These are phyloP conservation scores for Raphanus hybrid DNA, from an alignment of 441 rosid species.

Conservation along the genomic window DNA sequence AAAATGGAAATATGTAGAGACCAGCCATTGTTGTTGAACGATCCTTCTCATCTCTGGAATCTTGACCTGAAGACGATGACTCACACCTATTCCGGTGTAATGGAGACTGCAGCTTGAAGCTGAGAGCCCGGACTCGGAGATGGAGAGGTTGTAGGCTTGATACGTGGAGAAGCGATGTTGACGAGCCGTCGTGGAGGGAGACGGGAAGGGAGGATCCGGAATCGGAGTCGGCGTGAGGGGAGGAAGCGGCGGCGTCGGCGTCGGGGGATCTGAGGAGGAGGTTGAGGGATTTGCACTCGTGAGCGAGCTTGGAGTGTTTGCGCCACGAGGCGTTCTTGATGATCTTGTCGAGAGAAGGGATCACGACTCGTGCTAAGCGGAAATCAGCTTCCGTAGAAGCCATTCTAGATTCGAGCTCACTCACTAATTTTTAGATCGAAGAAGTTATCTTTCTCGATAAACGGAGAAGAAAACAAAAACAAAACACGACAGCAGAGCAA, in stretches of 20 bases:
- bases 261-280: conserved; percentile 50
- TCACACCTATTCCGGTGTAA: too few species aligned
- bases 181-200: conserved; percentile 74
- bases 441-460: too few species aligned
- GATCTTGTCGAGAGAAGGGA: conserved; percentile 87
- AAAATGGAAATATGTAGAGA: too few species aligned
- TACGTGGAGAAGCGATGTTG: too few species aligned
- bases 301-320: conserved; percentile 92
- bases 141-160: neutral
- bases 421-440: conserved; percentile 27
- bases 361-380: conserved; percentile 78
- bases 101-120: too few species aligned
- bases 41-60: too few species aligned
- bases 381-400: conserved; percentile 99
- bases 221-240: conserved; percentile 25
- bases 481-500: too few species aligned
- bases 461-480: too few species aligned
- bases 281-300: conserved; percentile 86
- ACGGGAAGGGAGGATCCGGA: conserved; percentile 56
- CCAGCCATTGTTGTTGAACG: too few species aligned
- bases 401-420: conserved; percentile 69
- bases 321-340: conserved; percentile 95
- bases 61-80: too few species aligned
- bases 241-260: conserved; percentile 16
- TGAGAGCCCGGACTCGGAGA: too few species aligned